A percentile compares a stretch with the other conserved stretches of the same genome.
phyloP scores from a whole-genome alignment of 2,329 filamentous ascomycete species.

The Cladosporium sp. region DNA sequence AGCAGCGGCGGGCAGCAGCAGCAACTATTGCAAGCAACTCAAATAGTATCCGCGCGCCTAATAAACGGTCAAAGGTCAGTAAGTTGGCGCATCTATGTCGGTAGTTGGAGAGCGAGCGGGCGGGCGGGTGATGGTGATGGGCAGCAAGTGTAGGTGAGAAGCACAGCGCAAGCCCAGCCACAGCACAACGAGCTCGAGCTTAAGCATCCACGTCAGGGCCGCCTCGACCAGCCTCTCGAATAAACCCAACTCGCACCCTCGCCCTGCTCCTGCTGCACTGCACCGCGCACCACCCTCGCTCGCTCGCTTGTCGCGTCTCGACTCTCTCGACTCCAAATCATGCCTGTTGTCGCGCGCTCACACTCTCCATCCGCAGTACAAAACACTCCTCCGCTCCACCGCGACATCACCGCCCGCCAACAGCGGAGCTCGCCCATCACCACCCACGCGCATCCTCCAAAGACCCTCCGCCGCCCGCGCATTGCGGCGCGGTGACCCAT shows the following conservation, averaged over 20 bases:
- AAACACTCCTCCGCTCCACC: background rate
- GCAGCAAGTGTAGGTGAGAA: background rate
- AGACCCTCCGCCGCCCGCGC: constrained; percentile 13
- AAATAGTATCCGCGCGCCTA: background rate
- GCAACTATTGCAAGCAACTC: background rate
- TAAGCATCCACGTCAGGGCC: constrained; percentile 3
- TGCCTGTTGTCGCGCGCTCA: constrained; percentile 15
- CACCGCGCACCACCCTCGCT: background rate
- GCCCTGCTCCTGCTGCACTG: background rate
- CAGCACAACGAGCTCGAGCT: constrained; percentile 2
- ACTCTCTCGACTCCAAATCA: background rate
- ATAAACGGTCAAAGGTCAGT: background rate
- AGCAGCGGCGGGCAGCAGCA: background rate
- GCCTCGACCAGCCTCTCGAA: constrained; percentile 13
- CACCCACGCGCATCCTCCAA: constrained; percentile 1
- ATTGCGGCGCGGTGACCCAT: constrained; percentile 20
- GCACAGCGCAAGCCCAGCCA: constrained; percentile 13
- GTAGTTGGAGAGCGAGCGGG: background rate
- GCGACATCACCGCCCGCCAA: background rate
- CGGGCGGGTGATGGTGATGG: background rate
- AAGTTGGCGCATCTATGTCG: background rate
- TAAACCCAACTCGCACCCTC: background rate
- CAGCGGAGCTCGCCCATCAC: background rate
- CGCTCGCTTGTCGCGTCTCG: background rate
- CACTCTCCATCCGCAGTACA: background rate